Conservation (phyloP, 2,329 filamentous ascomycete species). For the Aureobasidium sp. region DNA sequence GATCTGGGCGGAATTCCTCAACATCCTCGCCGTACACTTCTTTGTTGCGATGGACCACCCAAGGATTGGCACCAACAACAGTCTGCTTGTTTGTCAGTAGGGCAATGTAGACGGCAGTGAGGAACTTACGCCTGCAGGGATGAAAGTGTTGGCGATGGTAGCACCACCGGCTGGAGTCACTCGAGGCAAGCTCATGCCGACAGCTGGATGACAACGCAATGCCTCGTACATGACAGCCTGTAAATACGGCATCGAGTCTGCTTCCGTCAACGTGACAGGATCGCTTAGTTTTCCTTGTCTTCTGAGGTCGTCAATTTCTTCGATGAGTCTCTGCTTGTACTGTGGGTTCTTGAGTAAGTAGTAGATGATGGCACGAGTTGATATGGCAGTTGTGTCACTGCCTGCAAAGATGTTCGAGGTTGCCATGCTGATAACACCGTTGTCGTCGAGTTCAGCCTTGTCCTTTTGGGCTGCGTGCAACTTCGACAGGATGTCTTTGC, state of each 20-base stretch:
- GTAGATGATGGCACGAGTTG: constrained; percentile 32
- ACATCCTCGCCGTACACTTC: constrained; percentile 27
- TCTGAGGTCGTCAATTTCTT: constrained; percentile 29
- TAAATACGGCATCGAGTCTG: constrained; percentile 34
- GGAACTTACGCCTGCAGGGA: constrained; percentile 24
- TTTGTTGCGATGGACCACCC: constrained; percentile 28
- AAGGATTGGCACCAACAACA: constrained; percentile 28
- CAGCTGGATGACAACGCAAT: constrained; percentile 36
- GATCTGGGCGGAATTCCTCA: constrained; percentile 29
- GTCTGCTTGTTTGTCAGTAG: constrained; percentile 12
- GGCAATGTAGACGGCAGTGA: not conserved
- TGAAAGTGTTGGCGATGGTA: constrained; percentile 28
- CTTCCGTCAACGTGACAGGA: constrained; percentile 26
- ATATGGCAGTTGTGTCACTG: constrained; percentile 39
- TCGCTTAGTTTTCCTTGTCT: constrained; percentile 24
- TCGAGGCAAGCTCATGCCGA: constrained; percentile 34
- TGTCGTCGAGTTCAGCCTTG: constrained; percentile 33
- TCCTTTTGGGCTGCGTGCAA: constrained; percentile 30
- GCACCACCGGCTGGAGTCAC: constrained; percentile 33
- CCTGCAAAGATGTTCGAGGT: constrained; percentile 36
- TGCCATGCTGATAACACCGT: constrained; percentile 32
- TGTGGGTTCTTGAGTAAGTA: constrained; percentile 30
- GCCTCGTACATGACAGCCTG: constrained; percentile 40
- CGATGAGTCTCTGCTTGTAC: constrained; percentile 26
- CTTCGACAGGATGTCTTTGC: constrained; percentile 33